Base-by-base conservation (phyloP, 1,284 basidiomycete genomes). In the Lentinus polychrous region DNA sequence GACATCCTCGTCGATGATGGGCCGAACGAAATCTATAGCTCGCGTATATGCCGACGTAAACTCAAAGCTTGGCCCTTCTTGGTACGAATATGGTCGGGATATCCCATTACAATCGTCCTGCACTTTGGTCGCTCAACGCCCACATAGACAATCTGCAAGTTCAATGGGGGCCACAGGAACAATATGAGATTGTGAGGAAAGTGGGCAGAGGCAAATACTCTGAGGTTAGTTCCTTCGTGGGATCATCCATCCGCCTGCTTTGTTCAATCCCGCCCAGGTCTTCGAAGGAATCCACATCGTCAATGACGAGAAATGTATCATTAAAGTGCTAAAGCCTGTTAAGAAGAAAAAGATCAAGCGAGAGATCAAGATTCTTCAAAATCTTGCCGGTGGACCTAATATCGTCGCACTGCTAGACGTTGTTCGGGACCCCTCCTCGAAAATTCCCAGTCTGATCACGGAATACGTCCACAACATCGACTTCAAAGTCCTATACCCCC, bases 281-380 rank as follows among this genome's bases (percentile, higher is more conserved):
- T 99, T 99, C 60, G 94, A 98, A 70, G 95, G 94, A 6, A 83
- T 97, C 62, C 94, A 98, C 68, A 83, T 97, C 49, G 83, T 90
- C 31, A 89, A 87, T 53, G 90, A 90, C 61, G 89, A 94, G 66
- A 94, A 96, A 70, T 96, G 94, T 68, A 94, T 98, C 68, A 94
- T 98, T 74, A 98, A 99, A 69, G 94, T 98, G 44, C 76, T 99
- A 55, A 99, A 99, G 70, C 96, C 96, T 0, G 95, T 99, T 44
- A 98, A 99, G 79, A 98, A 98, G 81, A 98, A 98, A 82, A 99
- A 99, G 76, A 98, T 99, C 71, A 98, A 98, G 76, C 81, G 95
- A 54, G 95, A 99, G 73, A 97, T 99, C 71, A 98, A 99, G 76
- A 97, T 99, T 59, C 71, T 99, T 34, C 94, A 96, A 68, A 98